These are phyloP conservation scores for Tulasnella sp. DNA, from an alignment of 768 basidiomycete genomes.

Conservation along the genomic window DNA sequence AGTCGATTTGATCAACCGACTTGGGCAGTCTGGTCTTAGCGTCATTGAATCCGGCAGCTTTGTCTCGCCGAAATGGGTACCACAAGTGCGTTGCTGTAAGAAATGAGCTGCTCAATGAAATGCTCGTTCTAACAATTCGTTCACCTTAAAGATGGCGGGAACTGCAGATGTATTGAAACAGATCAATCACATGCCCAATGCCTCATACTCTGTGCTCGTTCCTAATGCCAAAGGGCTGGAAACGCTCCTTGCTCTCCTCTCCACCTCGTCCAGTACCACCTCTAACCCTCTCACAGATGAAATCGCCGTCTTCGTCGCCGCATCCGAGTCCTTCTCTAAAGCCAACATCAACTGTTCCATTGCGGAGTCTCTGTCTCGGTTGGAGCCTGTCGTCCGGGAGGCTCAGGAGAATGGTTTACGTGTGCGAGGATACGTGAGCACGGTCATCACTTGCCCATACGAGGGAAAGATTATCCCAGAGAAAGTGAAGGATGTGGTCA, in stretches of 20 bases:
- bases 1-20: slow-evolving; percentile 65
- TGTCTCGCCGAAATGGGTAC: slow-evolving; percentile 89
- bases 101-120: background rate
- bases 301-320: slow-evolving; percentile 80
- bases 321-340: slow-evolving; percentile 74
- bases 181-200: slow-evolving; percentile 42
- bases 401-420: slow-evolving; percentile 54
- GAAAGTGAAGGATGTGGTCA: slow-evolving; percentile 57
- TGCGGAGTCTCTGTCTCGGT: slow-evolving; percentile 53
- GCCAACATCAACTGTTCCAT: slow-evolving; percentile 78
- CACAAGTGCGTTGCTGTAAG: slow-evolving; percentile 48
- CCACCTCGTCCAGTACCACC: slow-evolving; percentile 24
- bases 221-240: slow-evolving; percentile 74
- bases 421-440: slow-evolving; percentile 75
- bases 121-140: background rate
- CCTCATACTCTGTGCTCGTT: slow-evolving; percentile 68
- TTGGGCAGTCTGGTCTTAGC: slow-evolving; percentile 54
- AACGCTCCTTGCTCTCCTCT: slow-evolving; percentile 49
- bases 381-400: slow-evolving; percentile 49
- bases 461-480: slow-evolving; percentile 61
- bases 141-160: slow-evolving; percentile 62
- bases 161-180: slow-evolving; percentile 61
- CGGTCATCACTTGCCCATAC: slow-evolving; percentile 72
- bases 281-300: slow-evolving; percentile 58
- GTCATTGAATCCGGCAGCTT: slow-evolving; percentile 82